Conservation (phyloP, 345 rosid species). For the Stellera chamaejasme region DNA sequence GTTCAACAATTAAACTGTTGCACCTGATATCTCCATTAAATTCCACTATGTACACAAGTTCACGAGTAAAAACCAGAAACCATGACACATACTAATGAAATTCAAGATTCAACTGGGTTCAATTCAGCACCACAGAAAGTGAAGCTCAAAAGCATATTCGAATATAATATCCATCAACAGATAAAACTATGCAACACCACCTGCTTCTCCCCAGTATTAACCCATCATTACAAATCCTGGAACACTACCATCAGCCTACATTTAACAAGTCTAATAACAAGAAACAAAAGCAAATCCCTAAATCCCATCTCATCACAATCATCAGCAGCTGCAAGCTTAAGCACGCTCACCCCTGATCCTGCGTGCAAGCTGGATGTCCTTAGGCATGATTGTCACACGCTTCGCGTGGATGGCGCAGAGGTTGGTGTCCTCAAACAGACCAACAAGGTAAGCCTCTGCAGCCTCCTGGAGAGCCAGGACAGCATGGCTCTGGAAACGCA, state of each 20-base stretch:
- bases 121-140: no score
- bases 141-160: no score
- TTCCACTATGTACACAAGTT: no score
- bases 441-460: conserved; percentile 82
- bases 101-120: no score
- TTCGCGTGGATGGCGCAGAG: conserved; percentile 87
- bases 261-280: neutral
- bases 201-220: neutral
- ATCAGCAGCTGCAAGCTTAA: conserved; percentile 14
- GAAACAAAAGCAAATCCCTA: neutral
- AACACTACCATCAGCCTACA: neutral
- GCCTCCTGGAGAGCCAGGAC: conserved; percentile 92
- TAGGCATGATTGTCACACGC: conserved; percentile 88
- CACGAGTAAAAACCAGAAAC: no score
- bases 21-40: no score
- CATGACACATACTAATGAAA: no score
- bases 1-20: no score
- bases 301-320: neutral
- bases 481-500: conserved; percentile 93
- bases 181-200: no score
- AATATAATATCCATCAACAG: no score
- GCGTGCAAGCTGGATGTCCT: conserved; percentile 78
- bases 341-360: conserved; percentile 88
- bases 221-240: no score
- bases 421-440: conserved; percentile 85